Evolutionary conservation across 176 grass and related monocot species (phyloP).

Genomic region (Phyllostachys edulis): DNA sequence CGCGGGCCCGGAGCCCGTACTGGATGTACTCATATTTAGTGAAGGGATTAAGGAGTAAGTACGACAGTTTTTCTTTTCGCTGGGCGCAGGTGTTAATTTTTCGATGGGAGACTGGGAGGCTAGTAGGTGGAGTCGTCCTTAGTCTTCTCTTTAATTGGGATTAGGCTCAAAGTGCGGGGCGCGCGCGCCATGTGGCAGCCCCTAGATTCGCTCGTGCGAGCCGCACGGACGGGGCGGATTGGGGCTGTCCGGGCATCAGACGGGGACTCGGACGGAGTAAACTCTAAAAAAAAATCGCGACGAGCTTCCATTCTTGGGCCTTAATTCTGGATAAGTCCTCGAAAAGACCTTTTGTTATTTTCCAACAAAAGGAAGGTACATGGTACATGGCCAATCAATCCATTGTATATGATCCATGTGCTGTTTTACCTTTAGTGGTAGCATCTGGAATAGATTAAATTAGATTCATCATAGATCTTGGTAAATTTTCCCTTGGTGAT

Average conservation of each 20-base stretch:
- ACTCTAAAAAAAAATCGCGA: background rate
- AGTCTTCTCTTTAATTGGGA: background rate
- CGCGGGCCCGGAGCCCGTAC: background rate
- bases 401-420: background rate
- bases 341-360: background rate
- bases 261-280: background rate
- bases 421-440: background rate
- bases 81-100: background rate
- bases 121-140: background rate
- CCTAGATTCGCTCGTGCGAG: conserved; percentile 48
- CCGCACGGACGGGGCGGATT: conserved; percentile 31
- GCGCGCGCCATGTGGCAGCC: conserved; percentile 37
- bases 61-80: background rate
- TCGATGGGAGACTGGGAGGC: no score
- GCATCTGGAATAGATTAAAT: background rate
- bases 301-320: background rate
- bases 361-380: background rate
- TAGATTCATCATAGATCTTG: background rate
- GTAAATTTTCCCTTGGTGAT: background rate
- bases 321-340: background rate
- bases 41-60: background rate
- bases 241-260: conserved; percentile 3
- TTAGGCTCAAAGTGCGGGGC: background rate
- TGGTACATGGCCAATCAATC: background rate
- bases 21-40: background rate